Base-by-base conservation (phyloP, 1,284 basidiomycete species). In the Moesziomyces antarcticus region DNA sequence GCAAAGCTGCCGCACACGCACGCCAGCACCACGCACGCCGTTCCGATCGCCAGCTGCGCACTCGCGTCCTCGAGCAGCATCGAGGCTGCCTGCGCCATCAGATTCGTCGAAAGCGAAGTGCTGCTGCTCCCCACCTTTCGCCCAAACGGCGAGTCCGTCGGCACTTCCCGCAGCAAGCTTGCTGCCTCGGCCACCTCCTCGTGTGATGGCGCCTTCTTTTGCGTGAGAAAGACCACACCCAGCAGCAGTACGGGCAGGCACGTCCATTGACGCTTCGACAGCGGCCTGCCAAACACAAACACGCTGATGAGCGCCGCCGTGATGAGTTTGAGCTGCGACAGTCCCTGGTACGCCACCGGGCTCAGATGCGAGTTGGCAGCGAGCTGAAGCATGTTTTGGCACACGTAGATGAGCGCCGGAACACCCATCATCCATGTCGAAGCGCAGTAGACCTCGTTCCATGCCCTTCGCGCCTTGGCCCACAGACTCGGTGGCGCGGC, bases 311-410 rank as follows among this genome's bases (percentile, higher is more conserved):
- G 11, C 1, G 69, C 69, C 7, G 69, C 69, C 11, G 69, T 72
- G 7, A 72, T 50, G 20, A 72, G 63, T 43, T 72, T 72, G 46
- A 72, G 69, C 21, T 72, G 69, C 30, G 69, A 72, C 5, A 72
- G 47, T 0, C 50, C 69, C 37, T 72, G 69, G 33, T 72, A 72
- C 3, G 62, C 63, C 5, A 72, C 63, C 24, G 69, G 48, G 49
- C 54, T 66, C n/a, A 72, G 49, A 35, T 72, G 49, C 24, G 69
- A 58, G 30, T 66, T 65, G 43, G 69, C 53, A 3, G 43, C 50
- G 10, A 72, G 55, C 63, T 72, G 69, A 3, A 72, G 63, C 62
- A 72, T 61, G 55, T 72, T 72, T n/a, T 72, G 69, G 6, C 11
- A 13, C 4, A 72, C 69, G 37, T 72, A 72, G 10, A 72, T 50